A percentile compares a stretch with the other conserved stretches of the same genome.
Evolutionary conservation across 148 eudicot genomes (phyloP).

Genomic region (Beta vulgaris): DNA sequence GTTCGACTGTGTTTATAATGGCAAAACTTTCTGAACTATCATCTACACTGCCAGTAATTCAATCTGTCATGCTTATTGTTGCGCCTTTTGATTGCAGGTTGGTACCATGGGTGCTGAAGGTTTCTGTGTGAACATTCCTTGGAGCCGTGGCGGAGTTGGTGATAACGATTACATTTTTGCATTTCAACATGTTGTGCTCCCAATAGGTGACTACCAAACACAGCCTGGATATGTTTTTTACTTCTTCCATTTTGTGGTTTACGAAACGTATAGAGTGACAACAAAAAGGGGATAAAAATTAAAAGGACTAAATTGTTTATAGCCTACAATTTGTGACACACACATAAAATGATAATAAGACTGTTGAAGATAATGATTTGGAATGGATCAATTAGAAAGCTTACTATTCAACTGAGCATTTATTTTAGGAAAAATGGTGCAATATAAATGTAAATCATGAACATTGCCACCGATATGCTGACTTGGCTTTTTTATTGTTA

Average conservation of each 20-base stretch:
- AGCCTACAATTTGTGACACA: background rate
- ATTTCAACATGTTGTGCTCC: slow-evolving; percentile 76
- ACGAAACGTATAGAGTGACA: background rate
- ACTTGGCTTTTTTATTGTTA: background rate
- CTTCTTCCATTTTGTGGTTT: background rate
- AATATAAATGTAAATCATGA: background rate
- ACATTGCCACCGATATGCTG: background rate
- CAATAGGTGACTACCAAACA: slow-evolving; percentile 60
- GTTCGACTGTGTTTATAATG: background rate
- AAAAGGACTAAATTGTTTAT: background rate
- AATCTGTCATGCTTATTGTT: background rate
- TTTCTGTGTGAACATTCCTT: slow-evolving; percentile 90
- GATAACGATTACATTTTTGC: slow-evolving; percentile 92
- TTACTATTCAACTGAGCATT: background rate
- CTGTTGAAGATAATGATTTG: background rate
- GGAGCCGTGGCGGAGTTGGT: slow-evolving; percentile 90
- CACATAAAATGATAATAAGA: too few species aligned
- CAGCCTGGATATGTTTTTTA: background rate
- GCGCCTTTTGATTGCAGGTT: slow-evolving; percentile 76
- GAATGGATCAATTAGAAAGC: background rate
- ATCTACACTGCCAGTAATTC: background rate
- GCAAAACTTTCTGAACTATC: background rate
- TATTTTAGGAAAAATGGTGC: slow-evolving; percentile 5
- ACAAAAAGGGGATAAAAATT: background rate
- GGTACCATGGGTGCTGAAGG: slow-evolving; percentile 93